Percentiles rank a stretch among this genome's conserved stretches.
Evolutionary conservation across 108 stramenopile species (phyloP).

Genomic region (Discostella pseudostelligera): DNA sequence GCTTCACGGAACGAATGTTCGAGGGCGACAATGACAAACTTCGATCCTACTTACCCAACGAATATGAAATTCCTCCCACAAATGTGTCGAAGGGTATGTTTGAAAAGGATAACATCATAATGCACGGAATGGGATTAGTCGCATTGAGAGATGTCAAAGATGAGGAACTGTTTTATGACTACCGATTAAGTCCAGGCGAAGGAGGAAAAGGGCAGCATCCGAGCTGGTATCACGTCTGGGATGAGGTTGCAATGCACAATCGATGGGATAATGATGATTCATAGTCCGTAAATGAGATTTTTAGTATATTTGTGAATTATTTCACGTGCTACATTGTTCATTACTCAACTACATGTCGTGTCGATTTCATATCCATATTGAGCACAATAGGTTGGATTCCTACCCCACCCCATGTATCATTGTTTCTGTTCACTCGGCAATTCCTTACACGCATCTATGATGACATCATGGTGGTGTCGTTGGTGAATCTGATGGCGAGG

Average conservation of each 20-base stretch:
- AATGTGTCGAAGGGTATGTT: conserved; percentile 40
- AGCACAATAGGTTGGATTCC: too few relatives aligned
- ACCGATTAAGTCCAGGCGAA: conserved; percentile 51
- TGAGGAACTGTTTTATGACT: conserved; percentile 87
- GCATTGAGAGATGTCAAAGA: conserved; percentile 64
- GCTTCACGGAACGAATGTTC: conserved; percentile 66
- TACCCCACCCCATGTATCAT: too few relatives aligned
- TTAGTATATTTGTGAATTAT: too few relatives aligned
- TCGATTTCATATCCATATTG: too few relatives aligned
- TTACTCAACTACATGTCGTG: too few relatives aligned
- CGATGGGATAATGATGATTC: conserved; percentile 30
- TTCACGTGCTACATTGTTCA: too few relatives aligned
- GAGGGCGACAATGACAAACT: conserved; percentile 18
- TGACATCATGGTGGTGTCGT: too few relatives aligned
- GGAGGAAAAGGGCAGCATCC: conserved; percentile 42
- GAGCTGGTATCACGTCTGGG: conserved; percentile 64
- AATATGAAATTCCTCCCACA: conserved; percentile 66
- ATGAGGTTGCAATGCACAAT: conserved; percentile 32
- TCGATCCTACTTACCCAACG: conserved; percentile 66
- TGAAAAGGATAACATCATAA: conserved; percentile 57
- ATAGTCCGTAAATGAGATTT: background rate
- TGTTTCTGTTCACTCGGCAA: too few relatives aligned
- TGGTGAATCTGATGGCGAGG: too few relatives aligned
- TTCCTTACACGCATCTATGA: too few relatives aligned
- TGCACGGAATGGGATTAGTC: conserved; percentile 80